Conservation (phyloP, 768 basidiomycete genomes). For the Suillus alpinus region DNA sequence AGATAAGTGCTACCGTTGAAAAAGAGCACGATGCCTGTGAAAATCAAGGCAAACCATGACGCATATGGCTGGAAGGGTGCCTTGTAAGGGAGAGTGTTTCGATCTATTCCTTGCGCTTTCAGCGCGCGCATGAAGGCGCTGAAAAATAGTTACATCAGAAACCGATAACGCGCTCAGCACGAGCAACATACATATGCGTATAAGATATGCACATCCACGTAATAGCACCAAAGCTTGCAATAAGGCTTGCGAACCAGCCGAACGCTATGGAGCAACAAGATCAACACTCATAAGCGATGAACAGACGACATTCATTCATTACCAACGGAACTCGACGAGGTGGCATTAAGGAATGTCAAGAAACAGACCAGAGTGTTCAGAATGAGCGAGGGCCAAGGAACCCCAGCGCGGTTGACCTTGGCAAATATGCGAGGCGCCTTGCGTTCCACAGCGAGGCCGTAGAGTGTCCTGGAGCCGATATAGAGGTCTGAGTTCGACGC, state of each 20-base stretch:
- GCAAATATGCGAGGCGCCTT: conserved; percentile 44
- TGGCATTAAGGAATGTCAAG: conserved; percentile 58
- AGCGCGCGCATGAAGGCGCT: conserved; percentile 20
- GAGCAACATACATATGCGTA: conserved; percentile 23
- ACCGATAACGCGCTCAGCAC: conserved; percentile 5
- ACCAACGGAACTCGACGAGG: conserved; percentile 50
- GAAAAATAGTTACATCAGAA: conserved; percentile 8
- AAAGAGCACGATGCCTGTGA: conserved; percentile 50
- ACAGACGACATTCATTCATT: not conserved
- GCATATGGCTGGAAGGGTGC: conserved; percentile 65
- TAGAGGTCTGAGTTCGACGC: conserved; percentile 60
- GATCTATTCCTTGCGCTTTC: conserved; percentile 38
- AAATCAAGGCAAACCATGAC: conserved; percentile 54
- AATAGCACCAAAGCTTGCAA: conserved; percentile 30
- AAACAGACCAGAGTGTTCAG: conserved; percentile 55
- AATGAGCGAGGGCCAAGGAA: conserved; percentile 38
- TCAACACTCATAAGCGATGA: not conserved
- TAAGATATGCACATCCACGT: conserved; percentile 34
- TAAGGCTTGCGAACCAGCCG: conserved; percentile 28
- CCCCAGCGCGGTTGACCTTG: conserved; percentile 32
- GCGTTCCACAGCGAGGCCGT: conserved; percentile 44
- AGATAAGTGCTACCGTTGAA: conserved; percentile 46
- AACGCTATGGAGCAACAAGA: conserved; percentile 10
- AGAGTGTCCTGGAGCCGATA: conserved; percentile 46
- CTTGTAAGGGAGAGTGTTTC: conserved; percentile 46